Percentiles rank a stretch among this genome's conserved stretches.
Evolutionary conservation across 192 early-diverging fungal genomes (phyloP).

Genomic region (Thamnidium elegans): DNA sequence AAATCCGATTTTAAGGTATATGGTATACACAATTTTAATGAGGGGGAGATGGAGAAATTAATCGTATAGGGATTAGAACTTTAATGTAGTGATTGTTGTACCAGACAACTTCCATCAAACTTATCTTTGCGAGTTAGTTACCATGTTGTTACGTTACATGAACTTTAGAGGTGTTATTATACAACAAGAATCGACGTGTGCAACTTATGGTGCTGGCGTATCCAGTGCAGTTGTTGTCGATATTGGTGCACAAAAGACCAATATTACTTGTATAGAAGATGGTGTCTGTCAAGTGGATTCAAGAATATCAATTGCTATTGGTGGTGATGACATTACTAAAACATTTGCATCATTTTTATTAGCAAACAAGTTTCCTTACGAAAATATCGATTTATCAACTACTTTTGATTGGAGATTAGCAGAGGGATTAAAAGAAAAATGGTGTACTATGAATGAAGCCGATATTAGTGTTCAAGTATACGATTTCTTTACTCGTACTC

Average conservation of each 20-base stretch:
- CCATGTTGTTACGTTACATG: constrained; percentile 73
- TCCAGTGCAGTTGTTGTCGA: constrained; percentile 86
- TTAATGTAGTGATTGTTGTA: constrained; percentile 74
- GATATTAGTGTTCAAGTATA: constrained; percentile 82
- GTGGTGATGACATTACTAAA: constrained; percentile 87
- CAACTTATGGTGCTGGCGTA: constrained; percentile 84
- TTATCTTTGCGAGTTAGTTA: constrained; percentile 61
- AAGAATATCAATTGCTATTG: constrained; percentile 49
- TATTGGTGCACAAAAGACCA: constrained; percentile 89
- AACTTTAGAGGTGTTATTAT: constrained; percentile 71
- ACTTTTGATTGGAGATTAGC: constrained; percentile 73
- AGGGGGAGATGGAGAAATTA: not conserved
- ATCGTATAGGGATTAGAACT: constrained; percentile 27
- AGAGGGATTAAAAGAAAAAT: constrained; percentile 80
- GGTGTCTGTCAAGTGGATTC: constrained; percentile 76
- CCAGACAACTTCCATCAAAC: constrained; percentile 71
- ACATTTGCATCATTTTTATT: constrained; percentile 65
- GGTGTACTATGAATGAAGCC: constrained; percentile 80
- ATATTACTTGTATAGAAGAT: constrained; percentile 80
- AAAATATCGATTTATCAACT: constrained; percentile 55
- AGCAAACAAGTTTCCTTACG: constrained; percentile 74
- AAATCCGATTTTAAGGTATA: constrained; percentile 51
- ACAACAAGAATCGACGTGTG: constrained; percentile 80
- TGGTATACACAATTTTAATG: not conserved
- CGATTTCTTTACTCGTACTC: constrained; percentile 79